Evolutionary conservation across 139 green algal species (phyloP).

Genomic region (Nannochloris sp.): DNA sequence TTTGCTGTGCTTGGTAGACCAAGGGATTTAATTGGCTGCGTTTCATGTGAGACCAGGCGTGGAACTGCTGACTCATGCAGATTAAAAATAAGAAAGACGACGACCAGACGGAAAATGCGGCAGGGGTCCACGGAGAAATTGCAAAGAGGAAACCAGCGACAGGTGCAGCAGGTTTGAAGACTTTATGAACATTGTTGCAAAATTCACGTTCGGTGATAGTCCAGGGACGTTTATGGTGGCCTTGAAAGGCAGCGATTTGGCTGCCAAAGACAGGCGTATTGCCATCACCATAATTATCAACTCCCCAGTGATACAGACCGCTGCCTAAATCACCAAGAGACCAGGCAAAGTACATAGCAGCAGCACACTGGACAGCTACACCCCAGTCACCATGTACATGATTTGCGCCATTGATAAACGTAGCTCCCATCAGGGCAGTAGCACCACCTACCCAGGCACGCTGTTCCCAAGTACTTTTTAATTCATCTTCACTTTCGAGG

Average conservation of each 20-base stretch:
- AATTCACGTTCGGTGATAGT: slow-evolving; percentile 97
- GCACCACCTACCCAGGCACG: slow-evolving; percentile 37
- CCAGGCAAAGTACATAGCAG: slow-evolving; percentile 2
- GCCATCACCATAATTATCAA: slow-evolving; percentile 69
- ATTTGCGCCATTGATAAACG: slow-evolving; percentile 15
- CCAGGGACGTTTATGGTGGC: slow-evolving; percentile 89
- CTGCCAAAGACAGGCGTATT: slow-evolving; percentile 83
- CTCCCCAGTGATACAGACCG: slow-evolving; percentile 21
- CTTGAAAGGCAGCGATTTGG: slow-evolving; percentile 92
- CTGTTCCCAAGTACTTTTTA: slow-evolving; percentile 49
- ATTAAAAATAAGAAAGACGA: slow-evolving; percentile 68
- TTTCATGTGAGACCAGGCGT: slow-evolving; percentile 93
- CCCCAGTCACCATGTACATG: not conserved
- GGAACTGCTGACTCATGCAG: slow-evolving; percentile 94
- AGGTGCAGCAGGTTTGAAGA: slow-evolving; percentile 29
- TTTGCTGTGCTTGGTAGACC: slow-evolving; percentile 55
- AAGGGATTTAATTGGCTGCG: slow-evolving; percentile 62
- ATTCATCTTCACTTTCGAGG: slow-evolving; percentile 37
- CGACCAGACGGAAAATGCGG: slow-evolving; percentile 50
- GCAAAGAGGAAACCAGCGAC: slow-evolving; percentile 20
- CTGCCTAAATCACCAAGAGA: slow-evolving; percentile 6
- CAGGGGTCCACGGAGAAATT: slow-evolving; percentile 26
- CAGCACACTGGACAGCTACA: slow-evolving; percentile 10
- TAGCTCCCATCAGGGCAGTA: slow-evolving; percentile 40
- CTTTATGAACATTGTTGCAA: slow-evolving; percentile 90